Evolutionary conservation across 768 basidiomycete species (phyloP).

Genomic region (Phlebiopsis gigantea): DNA sequence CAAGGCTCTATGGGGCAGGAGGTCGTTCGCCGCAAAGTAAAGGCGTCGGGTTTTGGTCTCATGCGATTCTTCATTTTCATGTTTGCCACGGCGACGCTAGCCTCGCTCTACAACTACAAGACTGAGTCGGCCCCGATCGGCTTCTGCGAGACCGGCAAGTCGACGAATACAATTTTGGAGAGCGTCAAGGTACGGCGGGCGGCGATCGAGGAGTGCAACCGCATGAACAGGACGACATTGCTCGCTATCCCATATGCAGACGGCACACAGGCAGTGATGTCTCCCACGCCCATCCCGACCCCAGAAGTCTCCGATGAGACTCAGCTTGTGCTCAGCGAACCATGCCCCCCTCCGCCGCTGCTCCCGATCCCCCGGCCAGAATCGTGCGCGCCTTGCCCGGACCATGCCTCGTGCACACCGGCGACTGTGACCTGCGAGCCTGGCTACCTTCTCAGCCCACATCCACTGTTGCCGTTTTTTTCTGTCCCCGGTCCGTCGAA

Average conservation of each 20-base stretch:
- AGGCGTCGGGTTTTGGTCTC: conserved; percentile 36
- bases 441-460: conserved; percentile 62
- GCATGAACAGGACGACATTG: conserved; percentile 46
- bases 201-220: conserved; percentile 52
- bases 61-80: conserved; percentile 31
- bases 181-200: conserved; percentile 37
- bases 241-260: conserved; percentile 25
- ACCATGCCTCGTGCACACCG: conserved; percentile 60
- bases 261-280: conserved; percentile 10
- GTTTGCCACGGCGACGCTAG: conserved; percentile 20
- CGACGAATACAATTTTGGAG: conserved; percentile 54
- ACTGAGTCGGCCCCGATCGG: conserved; percentile 65
- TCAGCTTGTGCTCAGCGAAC: conserved; percentile 25
- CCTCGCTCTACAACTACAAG: conserved; percentile 48
- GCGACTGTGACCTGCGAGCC: conserved; percentile 57
- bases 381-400: conserved; percentile 58
- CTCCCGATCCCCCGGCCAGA: conserved; percentile 54
- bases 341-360: conserved; percentile 52
- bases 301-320: not conserved
- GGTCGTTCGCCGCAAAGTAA: conserved; percentile 2
- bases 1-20: not conserved
- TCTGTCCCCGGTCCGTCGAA: conserved; percentile 33
- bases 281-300: conserved; percentile 9
- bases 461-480: conserved; percentile 31
- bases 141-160: conserved; percentile 63